Conservation (phyloP, 2,329 filamentous ascomycete species). For the Pseudogymnoascus sp. region DNA sequence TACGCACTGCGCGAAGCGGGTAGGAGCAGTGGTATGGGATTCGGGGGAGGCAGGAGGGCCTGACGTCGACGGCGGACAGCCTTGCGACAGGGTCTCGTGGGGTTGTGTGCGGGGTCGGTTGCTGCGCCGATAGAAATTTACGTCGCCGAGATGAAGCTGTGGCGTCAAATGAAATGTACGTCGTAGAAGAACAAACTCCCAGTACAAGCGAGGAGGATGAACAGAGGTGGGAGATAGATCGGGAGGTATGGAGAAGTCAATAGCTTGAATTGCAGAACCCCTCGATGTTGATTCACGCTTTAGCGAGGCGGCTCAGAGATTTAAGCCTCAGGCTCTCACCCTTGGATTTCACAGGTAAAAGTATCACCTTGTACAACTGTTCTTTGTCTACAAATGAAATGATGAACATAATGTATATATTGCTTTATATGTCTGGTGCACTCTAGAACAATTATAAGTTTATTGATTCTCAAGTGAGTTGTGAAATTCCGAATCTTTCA, state of each 20-base stretch:
- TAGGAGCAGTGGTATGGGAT: constrained; percentile 9
- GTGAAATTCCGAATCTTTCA: not conserved
- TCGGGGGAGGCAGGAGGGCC: not conserved
- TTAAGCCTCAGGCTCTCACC: not conserved
- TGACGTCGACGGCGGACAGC: not conserved
- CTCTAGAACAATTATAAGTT: not conserved
- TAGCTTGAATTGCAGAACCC: constrained; percentile 6
- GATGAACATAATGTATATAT: not conserved
- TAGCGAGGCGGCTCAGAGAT: constrained; percentile 7
- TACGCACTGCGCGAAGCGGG: constrained; percentile 25
- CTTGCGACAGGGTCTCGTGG: constrained; percentile 3
- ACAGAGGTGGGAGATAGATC: not conserved
- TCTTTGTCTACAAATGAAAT: not conserved
- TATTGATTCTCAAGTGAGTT: not conserved
- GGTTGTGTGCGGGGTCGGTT: constrained; percentile 8
- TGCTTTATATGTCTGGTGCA: not conserved
- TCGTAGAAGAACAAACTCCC: not conserved
- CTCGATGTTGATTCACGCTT: constrained; percentile 9
- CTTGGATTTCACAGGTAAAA: not conserved
- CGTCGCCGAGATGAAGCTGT: not conserved
- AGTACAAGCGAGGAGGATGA: not conserved
- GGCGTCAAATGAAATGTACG: not conserved
- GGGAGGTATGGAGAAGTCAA: not conserved
- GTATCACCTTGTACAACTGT: not conserved
- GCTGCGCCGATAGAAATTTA: not conserved